A percentile compares a stretch with the other conserved stretches of the same genome.
Conservation (phyloP, 768 basidiomycete genomes). For the Mycena rosella region DNA sequence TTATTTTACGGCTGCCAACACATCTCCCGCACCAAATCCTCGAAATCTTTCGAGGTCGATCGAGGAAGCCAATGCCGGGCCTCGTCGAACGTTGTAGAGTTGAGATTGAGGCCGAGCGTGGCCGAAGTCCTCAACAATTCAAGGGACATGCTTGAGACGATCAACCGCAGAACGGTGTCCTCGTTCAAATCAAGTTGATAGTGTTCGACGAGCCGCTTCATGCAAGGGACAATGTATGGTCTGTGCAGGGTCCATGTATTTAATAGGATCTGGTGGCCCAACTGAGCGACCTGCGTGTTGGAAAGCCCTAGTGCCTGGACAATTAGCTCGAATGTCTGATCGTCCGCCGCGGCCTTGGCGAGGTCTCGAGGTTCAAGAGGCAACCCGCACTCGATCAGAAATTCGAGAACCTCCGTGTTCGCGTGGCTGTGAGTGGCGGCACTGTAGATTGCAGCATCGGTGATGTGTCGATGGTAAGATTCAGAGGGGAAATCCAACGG, state of each 20-base stretch:
- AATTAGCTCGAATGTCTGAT: neutral
- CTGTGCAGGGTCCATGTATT: neutral
- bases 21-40: neutral
- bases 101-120: too few species aligned
- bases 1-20: too few species aligned
- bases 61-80: too few species aligned
- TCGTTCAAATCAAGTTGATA: slow-evolving; percentile 5
- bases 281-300: neutral
- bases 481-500: neutral
- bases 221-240: neutral
- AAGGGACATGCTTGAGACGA: neutral
- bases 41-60: too few species aligned
- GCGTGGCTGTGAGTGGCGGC: neutral
- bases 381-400: neutral
- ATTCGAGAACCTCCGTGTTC: slow-evolving; percentile 1
- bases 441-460: neutral
- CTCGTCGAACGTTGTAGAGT: too few species aligned
- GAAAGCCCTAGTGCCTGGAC: neutral
- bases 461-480: too few species aligned
- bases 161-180: neutral
- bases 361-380: neutral
- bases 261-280: neutral
- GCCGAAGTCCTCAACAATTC: too few species aligned
- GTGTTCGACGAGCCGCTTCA: slow-evolving; percentile 4
- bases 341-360: neutral